Percentiles rank a stretch among this genome's conserved stretches.
phyloP scores from a whole-genome alignment of 768 basidiomycete species.

The Rhodosporidiobolus odoratus region DNA sequence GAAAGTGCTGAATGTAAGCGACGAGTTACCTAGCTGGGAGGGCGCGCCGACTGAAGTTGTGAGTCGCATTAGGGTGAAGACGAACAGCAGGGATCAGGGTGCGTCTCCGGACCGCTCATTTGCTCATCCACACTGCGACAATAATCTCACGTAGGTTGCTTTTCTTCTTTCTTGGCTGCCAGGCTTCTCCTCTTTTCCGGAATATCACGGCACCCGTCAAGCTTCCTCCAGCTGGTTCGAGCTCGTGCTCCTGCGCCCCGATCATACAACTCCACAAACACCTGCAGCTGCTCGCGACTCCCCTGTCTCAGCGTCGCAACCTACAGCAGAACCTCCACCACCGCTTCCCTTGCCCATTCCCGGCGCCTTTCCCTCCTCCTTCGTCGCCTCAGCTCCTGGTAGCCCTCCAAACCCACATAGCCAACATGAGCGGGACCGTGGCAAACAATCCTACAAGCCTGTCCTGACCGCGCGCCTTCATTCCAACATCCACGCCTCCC shows the following conservation, averaged over 20 bases:
- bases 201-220: constrained; percentile 15
- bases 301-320: not conserved
- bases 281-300: not conserved
- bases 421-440: not conserved
- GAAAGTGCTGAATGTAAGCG: not conserved
- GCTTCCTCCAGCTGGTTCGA: constrained; percentile 34
- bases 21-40: not conserved
- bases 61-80: not conserved
- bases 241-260: constrained; percentile 14
- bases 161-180: not conserved
- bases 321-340: not conserved
- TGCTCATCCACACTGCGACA: no score
- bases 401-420: not conserved
- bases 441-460: not conserved
- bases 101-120: not conserved
- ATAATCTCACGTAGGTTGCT: not conserved
- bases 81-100: constrained; percentile 30
- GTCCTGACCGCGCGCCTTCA: not conserved
- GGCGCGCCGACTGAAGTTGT: not conserved
- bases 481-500: constrained; percentile 22
- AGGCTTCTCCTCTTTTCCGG: constrained; percentile 25
- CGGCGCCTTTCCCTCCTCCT: not conserved
- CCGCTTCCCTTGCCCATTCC: not conserved
- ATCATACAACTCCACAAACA: not conserved
- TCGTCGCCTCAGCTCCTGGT: no score